phyloP scores from a whole-genome alignment of 495 filamentous ascomycete species.

The Delitschia confertaspora region DNA sequence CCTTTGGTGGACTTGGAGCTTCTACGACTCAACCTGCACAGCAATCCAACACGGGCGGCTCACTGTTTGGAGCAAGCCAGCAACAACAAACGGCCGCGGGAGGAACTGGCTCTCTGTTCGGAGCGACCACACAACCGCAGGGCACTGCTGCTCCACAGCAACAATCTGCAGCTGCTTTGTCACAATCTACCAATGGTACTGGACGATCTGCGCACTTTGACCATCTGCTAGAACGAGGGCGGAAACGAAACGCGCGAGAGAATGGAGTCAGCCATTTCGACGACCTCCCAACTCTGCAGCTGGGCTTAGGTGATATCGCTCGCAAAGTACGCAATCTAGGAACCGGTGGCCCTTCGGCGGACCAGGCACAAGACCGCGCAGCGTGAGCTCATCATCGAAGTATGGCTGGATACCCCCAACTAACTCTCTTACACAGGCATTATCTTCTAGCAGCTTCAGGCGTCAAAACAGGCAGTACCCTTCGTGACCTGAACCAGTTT shows the following conservation, averaged over 20 bases:
- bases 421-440: slow-evolving; percentile 43
- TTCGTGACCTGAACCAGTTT: slow-evolving; percentile 64
- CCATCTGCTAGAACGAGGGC: slow-evolving; percentile 69
- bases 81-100: slow-evolving; percentile 12
- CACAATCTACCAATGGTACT: slow-evolving; percentile 15
- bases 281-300: slow-evolving; percentile 61
- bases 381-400: slow-evolving; percentile 44
- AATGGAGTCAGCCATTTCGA: slow-evolving; percentile 45
- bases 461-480: slow-evolving; percentile 64
- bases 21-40: slow-evolving; percentile 16
- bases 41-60: slow-evolving; percentile 18
- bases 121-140: slow-evolving; percentile 1
- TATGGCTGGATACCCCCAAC: not conserved
- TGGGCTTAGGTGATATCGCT: slow-evolving; percentile 79
- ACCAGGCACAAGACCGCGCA: slow-evolving; percentile 45
- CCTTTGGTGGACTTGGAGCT: slow-evolving; percentile 14
- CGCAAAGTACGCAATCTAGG: slow-evolving; percentile 74
- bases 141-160: slow-evolving; percentile 14
- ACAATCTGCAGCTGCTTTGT: slow-evolving; percentile 13
- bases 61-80: slow-evolving; percentile 12
- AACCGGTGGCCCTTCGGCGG: slow-evolving; percentile 40
- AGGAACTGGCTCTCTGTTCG: slow-evolving; percentile 9
- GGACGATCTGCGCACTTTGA: slow-evolving; percentile 65
- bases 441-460: slow-evolving; percentile 88
- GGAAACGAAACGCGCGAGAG: slow-evolving; percentile 44